Base-by-base conservation (phyloP, 1,284 basidiomycete species). In the Ceraceosorus guamensis region DNA sequence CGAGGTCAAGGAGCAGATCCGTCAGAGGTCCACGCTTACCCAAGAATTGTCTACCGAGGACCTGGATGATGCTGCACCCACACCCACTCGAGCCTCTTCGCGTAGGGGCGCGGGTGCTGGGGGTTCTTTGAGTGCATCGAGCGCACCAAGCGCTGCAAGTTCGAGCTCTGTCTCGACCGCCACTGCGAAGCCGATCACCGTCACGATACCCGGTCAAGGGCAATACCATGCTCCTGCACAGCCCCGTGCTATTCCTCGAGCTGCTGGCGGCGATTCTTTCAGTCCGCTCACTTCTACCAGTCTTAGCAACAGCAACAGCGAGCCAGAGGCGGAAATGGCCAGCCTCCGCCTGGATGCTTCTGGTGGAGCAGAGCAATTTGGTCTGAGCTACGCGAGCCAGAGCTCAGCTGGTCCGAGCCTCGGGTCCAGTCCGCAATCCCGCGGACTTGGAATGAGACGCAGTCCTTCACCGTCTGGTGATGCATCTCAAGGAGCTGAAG, bases 1-100 rank as follows among this genome's bases (percentile, higher is more conserved):
- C 71, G 83, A 84, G 4, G 85, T 88, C 13, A 82, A 86, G 57
- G 83, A 84, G 61, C 81, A 82, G 6, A 53, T 61, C 5, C 53
- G 63, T 2, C 69, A 73, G 47, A n/a, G 62, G 39, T 66, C 59
- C 45, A 68, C 68, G 52, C 52, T 70, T 54, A 67, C 66, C 0
- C 61, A 67, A 43, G 68, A 71, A 34, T 61, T 70, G 62, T 64
- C 59, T 6, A 60, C 64, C 0, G 39, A 66, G 31, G 57, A 68
- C 59, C 14, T 35, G 24, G 24, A 35, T 11, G 37, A 41, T 8
- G 37, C 8, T n/a, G 37, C 37, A 41, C 8, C 8, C 37, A 49
- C 16, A 35, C 16, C 30, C 32, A 41, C 50, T 14, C 30, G n/a
- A n/a, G n/a, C 48, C 6, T 13, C 31, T 16, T 50, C 48, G n/a